phyloP scores from a whole-genome alignment of 768 basidiomycete species.

The Pleurotus platypus region DNA sequence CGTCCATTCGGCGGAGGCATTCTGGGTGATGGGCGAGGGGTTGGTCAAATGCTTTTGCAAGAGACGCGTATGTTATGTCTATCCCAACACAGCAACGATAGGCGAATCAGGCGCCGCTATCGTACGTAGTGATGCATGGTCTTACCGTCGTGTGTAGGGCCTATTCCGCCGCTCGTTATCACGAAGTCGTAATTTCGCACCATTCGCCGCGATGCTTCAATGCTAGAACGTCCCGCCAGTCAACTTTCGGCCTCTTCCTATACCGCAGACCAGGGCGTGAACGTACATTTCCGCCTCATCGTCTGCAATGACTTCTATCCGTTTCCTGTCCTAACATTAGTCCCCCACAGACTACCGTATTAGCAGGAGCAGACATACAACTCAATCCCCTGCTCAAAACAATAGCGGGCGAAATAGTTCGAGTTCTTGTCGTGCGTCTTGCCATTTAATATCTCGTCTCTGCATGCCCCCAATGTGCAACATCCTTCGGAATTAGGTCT shows the following conservation, averaged over 20 bases:
- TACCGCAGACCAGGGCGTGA: neutral
- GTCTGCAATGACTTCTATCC: constrained; percentile 89
- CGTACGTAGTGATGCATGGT: neutral
- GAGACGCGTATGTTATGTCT: constrained; percentile 89
- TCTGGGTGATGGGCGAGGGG: constrained; percentile 72
- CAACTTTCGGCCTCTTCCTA: constrained; percentile 2
- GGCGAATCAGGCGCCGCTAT: neutral
- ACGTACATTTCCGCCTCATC: constrained; percentile 86
- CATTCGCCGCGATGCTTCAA: constrained; percentile 84
- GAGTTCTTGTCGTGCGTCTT: constrained; percentile 85
- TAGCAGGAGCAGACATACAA: constrained; percentile 42
- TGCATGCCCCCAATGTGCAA: constrained; percentile 21
- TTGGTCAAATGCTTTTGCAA: constrained; percentile 81
- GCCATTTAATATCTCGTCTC: constrained; percentile 91
- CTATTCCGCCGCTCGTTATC: constrained; percentile 88
- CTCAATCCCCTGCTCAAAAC: constrained; percentile 84
- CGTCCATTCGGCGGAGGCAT: constrained; percentile 70
- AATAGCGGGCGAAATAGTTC: constrained; percentile 82
- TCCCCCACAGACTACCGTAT: constrained; percentile 1
- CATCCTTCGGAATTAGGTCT: neutral
- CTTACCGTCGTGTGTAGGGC: constrained; percentile 84
- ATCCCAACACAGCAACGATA: neutral
- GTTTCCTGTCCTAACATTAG: constrained; percentile 53
- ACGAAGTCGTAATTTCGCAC: constrained; percentile 84
- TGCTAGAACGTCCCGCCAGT: constrained; percentile 33